phyloP scores from a whole-genome alignment of 2,329 filamentous ascomycete genomes.

The Sporothrix pallida region DNA sequence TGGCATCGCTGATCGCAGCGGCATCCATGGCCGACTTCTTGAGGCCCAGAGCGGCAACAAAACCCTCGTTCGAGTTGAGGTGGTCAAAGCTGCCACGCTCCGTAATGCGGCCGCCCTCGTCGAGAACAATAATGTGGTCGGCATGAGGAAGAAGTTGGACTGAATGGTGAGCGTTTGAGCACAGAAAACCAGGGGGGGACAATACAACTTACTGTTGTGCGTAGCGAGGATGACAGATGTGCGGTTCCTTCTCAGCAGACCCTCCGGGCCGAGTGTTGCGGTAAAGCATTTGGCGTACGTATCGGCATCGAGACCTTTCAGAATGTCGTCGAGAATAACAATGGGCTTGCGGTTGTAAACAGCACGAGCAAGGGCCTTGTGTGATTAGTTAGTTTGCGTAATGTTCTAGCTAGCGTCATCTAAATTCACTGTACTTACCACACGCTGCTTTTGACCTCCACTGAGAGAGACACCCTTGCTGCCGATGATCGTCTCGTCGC shows the following conservation, averaged over 20 bases:
- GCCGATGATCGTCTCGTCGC: constrained; percentile 41
- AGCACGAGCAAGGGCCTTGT: constrained; percentile 53
- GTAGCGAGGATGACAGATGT: constrained; percentile 34
- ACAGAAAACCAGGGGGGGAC: background rate
- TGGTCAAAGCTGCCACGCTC: constrained; percentile 35
- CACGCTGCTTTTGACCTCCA: constrained; percentile 44
- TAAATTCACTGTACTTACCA: constrained; percentile 36
- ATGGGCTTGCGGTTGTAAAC: constrained; percentile 46
- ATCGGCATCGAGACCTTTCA: constrained; percentile 35
- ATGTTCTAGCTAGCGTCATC: too few species aligned
- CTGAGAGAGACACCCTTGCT: constrained; percentile 42
- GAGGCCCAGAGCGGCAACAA: constrained; percentile 35
- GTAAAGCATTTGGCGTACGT: constrained; percentile 34
- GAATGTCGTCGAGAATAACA: constrained; percentile 36
- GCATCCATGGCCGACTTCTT: constrained; percentile 35
- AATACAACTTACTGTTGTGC: constrained; percentile 31
- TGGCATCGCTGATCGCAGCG: constrained; percentile 29
- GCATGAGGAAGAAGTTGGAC: constrained; percentile 33
- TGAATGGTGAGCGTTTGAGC: background rate
- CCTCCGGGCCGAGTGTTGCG: constrained; percentile 30
- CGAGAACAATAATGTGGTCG: constrained; percentile 35
- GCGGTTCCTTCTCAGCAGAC: constrained; percentile 30
- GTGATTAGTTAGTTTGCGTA: background rate
- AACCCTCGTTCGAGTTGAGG: constrained; percentile 38
- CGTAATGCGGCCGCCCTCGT: constrained; percentile 33